Evolutionary conservation across 2,329 filamentous ascomycete species (phyloP), one percentile per base, ranked within the genome.

Genomic region (Paraconiothyrium sp.): DNA sequence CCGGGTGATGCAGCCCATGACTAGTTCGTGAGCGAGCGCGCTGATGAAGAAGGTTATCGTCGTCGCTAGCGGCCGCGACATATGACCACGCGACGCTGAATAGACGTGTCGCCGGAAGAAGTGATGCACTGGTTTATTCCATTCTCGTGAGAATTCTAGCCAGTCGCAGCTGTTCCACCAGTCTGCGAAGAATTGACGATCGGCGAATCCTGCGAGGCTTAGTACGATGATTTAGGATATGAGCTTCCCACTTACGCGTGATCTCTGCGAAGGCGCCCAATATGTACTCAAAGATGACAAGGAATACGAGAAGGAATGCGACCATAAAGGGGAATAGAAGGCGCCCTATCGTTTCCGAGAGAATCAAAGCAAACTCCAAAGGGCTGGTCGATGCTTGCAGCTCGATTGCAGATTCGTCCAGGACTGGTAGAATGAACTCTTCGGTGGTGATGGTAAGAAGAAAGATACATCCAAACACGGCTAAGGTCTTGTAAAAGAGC

Each of bases 1-100:
- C 84, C 97, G 94, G 30, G 94, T 97, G 76, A 99, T 98, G 78
- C 94, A 98, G 8, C 92, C 93, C 92, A 99, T 97, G 72, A 99
- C 92, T 60, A 99, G 86, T 79, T 99, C 95, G 76, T 98, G 95
- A 16, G 93, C 93, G 24, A 97, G 76, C 39, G 95, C 92, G 61
- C 90, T 94, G 72, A 98, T 91, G 60, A 98, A 81, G 75, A 99
- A 98, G 0, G 95, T 98, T 68, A 97, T 92, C 63, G 93, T 81
- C 30, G 94, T 98, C 30, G 95, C 94, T 59, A 90, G 84, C 16
- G 86, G 85, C 60, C 89, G 88, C 22, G 92, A 94, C 71, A 96
- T 89, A 69, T 90, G 89, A 13, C 89, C 88, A 10, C 92, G 85
- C 13, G 90, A 91, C 1, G 93, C 93, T 60, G 89, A 90, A 80